A percentile compares a stretch with the other conserved stretches of the same genome.
These are phyloP conservation scores for Stipa capillata DNA, from an alignment of 176 grass and related monocot genomes.

Conservation along the genomic window DNA sequence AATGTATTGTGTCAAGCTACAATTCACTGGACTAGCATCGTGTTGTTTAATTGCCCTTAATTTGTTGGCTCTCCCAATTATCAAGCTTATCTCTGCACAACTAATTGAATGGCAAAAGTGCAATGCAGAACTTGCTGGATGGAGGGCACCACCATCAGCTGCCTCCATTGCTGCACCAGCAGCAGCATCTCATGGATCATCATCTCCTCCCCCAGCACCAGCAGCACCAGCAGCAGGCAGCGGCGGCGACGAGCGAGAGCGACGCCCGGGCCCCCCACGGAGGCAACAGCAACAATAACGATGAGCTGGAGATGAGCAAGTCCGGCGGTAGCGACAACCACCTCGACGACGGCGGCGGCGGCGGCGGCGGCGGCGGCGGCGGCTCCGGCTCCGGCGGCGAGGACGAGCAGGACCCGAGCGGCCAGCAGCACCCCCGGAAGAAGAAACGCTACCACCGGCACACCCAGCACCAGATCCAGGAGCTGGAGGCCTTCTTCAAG, in stretches of 20 bases:
- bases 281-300: background rate
- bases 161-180: background rate
- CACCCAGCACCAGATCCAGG: slow-evolving; percentile 92
- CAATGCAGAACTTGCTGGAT: slow-evolving; percentile 43
- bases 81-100: background rate
- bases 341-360: slow-evolving; percentile 13
- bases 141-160: slow-evolving; percentile 36
- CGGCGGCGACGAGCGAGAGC: slow-evolving; percentile 34
- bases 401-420: slow-evolving; percentile 50
- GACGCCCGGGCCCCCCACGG: slow-evolving; percentile 27
- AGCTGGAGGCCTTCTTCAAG: slow-evolving; percentile 94
- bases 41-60: background rate
- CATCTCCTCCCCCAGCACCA: slow-evolving; percentile 46
- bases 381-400: slow-evolving; percentile 28
- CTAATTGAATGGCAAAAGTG: background rate
- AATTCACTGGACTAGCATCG: background rate
- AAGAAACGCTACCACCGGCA: slow-evolving; percentile 99
- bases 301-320: slow-evolving; percentile 62
- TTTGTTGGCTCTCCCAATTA: background rate
- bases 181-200: slow-evolving; percentile 31
- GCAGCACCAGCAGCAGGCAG: slow-evolving; percentile 26
- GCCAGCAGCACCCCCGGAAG: slow-evolving; percentile 57
- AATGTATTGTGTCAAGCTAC: background rate
- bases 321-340: slow-evolving; percentile 77
- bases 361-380: slow-evolving; percentile 19